Evolutionary conservation across 2,329 filamentous ascomycete species (phyloP).

Genomic region (Colletotrichum sp.): DNA sequence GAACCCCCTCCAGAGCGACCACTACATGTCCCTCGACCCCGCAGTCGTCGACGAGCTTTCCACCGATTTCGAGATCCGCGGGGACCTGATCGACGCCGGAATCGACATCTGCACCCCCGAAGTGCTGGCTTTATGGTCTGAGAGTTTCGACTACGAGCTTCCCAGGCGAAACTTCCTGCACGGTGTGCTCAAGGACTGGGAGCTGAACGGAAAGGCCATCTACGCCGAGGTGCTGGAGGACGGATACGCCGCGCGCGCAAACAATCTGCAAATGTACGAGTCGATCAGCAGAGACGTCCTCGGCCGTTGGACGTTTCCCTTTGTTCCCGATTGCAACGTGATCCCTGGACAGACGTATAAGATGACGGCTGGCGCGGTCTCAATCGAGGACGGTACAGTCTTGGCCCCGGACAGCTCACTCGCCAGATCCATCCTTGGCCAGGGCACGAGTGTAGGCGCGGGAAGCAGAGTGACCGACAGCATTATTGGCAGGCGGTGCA

Average conservation of each 20-base stretch:
- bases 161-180: conserved; percentile 88
- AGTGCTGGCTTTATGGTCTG: conserved; percentile 92
- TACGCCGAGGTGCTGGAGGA: conserved; percentile 85
- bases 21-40: conserved; percentile 75
- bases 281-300: conserved; percentile 87
- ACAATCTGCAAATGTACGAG: conserved; percentile 88
- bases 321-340: conserved; percentile 89
- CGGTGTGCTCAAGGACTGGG: conserved; percentile 94
- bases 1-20: conserved; percentile 68
- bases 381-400: conserved; percentile 79
- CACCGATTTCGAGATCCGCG: conserved; percentile 78
- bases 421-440: conserved; percentile 76
- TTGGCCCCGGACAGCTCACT: conserved; percentile 76
- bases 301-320: conserved; percentile 84
- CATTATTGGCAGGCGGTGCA: conserved; percentile 83
- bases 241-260: conserved; percentile 85
- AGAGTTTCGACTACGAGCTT: conserved; percentile 96
- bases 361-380: conserved; percentile 71
- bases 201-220: conserved; percentile 96
- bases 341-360: conserved; percentile 79
- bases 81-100: conserved; percentile 89
- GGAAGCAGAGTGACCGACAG: conserved; percentile 74
- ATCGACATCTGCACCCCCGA: conserved; percentile 98
- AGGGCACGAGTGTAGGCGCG: conserved; percentile 76
- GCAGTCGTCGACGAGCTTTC: conserved; percentile 75